Base-by-base conservation (phyloP, 768 basidiomycete species). In the Gloeopeniophorella convolvens region DNA sequence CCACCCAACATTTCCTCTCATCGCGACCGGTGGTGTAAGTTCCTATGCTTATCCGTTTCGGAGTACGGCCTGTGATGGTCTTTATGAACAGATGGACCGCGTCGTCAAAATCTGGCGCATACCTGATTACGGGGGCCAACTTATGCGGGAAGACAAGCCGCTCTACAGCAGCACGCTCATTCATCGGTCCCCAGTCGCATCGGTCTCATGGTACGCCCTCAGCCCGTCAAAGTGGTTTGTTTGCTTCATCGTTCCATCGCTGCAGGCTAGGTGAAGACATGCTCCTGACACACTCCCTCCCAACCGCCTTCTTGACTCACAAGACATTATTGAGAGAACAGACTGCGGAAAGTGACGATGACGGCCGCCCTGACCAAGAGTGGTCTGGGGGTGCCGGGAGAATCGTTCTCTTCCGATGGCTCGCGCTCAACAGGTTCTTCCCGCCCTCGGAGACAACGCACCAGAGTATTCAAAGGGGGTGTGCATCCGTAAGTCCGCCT, bases 1-100 rank as follows among this genome's bases (percentile, higher is more conserved):
- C 65, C 84, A 89, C 62, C 73, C 78, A 0, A 65, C 66, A 9
- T 65, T 74, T 44, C 83, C 85, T 4, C 57, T 89, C 13, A 72
- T 90, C 44, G 86, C 85, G 9, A 90, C 88, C 13, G 83, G 85
- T 59, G 87, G 87, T 18, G 87, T 89, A 63, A 51, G 80, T 68
- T 5, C 11, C 23, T 26, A 10, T 33, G 43, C 23, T 35, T 27
- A 23, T 30, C 26, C 4, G 18, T 46, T 21, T 21, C 36, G 5
- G 34, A 45, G 16, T 33, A 34, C 37, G 12, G 53, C n/a, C 13
- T 36, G 26, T 21, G 24, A 55, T 45, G 58, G 50, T 45, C 3
- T 32, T 20, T 3, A 13, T 21, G 28, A 48, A 12, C 45, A 89
- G 87, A 70, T 87, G 56, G 88, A 90, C 56, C 76, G 85, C 50